Base-by-base conservation (phyloP, 1,284 basidiomycete species). In the Ceratobasidium papillatum region DNA sequence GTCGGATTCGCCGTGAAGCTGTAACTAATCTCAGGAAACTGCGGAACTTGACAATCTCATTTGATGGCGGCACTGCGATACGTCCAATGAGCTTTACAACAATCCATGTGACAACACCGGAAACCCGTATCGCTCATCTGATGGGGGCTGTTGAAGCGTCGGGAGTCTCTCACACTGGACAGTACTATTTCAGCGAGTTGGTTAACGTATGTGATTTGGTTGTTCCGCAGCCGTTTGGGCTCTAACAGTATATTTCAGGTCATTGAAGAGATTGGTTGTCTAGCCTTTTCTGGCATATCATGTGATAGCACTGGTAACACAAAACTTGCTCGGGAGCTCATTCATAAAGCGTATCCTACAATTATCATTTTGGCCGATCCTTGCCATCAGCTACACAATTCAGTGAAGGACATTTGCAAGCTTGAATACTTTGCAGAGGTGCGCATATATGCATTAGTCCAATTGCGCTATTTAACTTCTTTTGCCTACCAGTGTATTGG, bases 281-380 rank as follows among this genome's bases (percentile, higher is more conserved):
- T 63, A 4, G 74, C 74, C 2, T 81, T 84, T 73, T 75, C 77
- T 27, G 80, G 58, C 0, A 76, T 79, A 14, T 77, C 77, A 3
- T 81, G 80, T 3, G 81, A 84, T 63, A 81, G 80, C 62, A 82
- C 82, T 8, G 81, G 81, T 2, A 82, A 82, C 61, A 83, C 82
- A n/a, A 76, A 76, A 11, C 72, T 77, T 11, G 76, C 75, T 9
- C 77, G 81, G 0, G 63, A 76, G 3, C 25, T 79, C 14, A 27
- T 82, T 0, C 72, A 62, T 14, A 27, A 76, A 1, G 63, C 76
- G 36, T 52, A 80, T 47, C 78, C 78, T 0, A 79, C 77, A 0
- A 76, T 82, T 5, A 74, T 83, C 25, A 78, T 81, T 30, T 52
- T 82, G 0, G 78, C 80, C 1, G 81, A 84, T 63, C 79, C 80